phyloP scores from a whole-genome alignment of 352 stramenopile species.

The Pythium dissotocum region DNA sequence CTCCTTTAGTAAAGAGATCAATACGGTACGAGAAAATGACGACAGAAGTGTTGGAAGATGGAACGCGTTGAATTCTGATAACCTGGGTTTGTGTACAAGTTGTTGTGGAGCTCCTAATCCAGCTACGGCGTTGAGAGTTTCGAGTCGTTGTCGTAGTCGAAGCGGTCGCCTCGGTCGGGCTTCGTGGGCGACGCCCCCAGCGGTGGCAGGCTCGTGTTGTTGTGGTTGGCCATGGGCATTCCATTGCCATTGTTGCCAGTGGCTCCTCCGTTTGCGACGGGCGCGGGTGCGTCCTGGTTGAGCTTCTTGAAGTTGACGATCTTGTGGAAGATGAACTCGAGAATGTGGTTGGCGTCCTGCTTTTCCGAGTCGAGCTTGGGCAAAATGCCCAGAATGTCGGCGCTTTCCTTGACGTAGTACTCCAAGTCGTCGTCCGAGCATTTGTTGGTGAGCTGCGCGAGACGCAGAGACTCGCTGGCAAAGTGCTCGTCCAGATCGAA shows the following conservation, averaged over 20 bases:
- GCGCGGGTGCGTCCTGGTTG: conserved; percentile 60
- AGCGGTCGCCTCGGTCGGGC: conserved; percentile 25
- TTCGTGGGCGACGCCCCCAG: conserved; percentile 20
- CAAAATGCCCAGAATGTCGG: conserved; percentile 90
- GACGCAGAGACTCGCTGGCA: conserved; percentile 87
- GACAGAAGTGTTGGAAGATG: not conserved
- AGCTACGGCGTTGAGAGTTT: conserved; percentile 50
- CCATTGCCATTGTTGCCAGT: not conserved
- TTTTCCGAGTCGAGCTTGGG: conserved; percentile 71
- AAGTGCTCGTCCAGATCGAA: conserved; percentile 98
- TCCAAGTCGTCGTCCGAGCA: conserved; percentile 94
- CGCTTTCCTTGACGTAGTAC: conserved; percentile 93
- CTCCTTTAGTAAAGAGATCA: not conserved
- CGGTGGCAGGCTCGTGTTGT: conserved; percentile 1
- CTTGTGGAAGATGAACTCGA: conserved; percentile 92
- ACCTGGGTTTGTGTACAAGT: not conserved
- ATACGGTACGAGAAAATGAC: not conserved
- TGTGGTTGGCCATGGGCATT: conserved; percentile 2
- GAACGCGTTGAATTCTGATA: not conserved
- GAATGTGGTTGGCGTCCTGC: conserved; percentile 87
- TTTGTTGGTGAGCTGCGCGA: conserved; percentile 96
- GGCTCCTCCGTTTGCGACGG: not conserved
- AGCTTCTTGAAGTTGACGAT: conserved; percentile 95
- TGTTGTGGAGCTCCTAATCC: not conserved
- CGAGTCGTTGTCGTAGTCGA: conserved; percentile 56